Conservation (phyloP, 2,329 filamentous ascomycete genomes). For the Apiospora arundinis region DNA sequence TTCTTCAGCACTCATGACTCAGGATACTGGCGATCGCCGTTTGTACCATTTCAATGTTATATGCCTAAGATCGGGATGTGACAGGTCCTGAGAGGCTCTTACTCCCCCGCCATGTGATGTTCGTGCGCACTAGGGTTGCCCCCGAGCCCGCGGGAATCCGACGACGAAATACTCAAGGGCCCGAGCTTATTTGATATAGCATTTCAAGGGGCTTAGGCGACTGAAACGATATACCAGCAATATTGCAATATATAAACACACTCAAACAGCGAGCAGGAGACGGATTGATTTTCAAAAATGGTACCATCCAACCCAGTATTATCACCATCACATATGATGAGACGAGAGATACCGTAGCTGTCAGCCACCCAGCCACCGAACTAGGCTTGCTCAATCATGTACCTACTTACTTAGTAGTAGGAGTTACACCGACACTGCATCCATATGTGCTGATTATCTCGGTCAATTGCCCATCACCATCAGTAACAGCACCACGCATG, state of each 20-base stretch:
- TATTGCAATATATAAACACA: no score
- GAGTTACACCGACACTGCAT: constrained; percentile 1
- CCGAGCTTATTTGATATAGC: no score
- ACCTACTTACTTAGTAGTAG: no score
- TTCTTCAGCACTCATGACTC: constrained; percentile 4
- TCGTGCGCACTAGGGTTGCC: no score
- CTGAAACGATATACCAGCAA: neutral
- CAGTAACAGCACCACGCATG: neutral
- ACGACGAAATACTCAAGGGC: no score
- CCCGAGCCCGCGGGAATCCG: no score
- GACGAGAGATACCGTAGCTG: neutral
- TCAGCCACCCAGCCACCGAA: neutral
- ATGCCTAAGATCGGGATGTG: neutral
- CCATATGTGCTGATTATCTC: neutral
- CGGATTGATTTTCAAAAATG: neutral
- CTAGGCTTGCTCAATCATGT: neutral
- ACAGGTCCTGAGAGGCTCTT: no score
- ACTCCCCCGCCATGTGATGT: no score
- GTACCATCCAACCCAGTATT: neutral
- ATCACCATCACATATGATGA: neutral
- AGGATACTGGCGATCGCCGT: neutral
- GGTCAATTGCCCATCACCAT: neutral
- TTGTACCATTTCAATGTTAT: neutral
- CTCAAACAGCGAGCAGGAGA: neutral
- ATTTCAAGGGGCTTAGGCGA: no score